phyloP scores from a whole-genome alignment of 202 grass and related monocot species.

The Setaria viridis region DNA sequence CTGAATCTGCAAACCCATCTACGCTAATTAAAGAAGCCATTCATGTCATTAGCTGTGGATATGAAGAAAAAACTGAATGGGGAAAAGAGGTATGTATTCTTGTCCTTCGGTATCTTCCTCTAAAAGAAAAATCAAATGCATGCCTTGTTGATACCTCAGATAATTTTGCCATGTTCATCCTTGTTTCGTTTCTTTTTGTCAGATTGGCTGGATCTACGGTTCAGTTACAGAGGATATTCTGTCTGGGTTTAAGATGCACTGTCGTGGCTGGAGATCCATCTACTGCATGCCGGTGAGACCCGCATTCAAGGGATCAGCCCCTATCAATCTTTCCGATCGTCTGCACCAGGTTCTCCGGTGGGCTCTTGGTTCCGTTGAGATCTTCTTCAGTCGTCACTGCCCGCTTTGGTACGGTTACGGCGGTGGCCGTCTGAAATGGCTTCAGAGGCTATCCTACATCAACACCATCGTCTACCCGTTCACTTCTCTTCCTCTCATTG shows the following conservation, averaged over 20 bases:
- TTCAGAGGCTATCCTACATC: constrained; percentile 95
- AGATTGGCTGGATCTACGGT: constrained; percentile 98
- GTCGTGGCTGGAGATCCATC: constrained; percentile 97
- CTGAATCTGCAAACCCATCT: constrained; percentile 79
- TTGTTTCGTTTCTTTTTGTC: constrained; percentile 35
- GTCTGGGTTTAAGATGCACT: constrained; percentile 97
- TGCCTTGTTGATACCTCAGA: constrained; percentile 12
- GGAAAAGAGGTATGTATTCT: constrained; percentile 83
- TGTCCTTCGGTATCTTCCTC: not conserved
- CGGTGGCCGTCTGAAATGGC: constrained; percentile 89
- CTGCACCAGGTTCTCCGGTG: constrained; percentile 98
- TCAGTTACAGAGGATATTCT: constrained; percentile 98
- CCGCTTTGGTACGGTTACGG: constrained; percentile 94
- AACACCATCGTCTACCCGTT: constrained; percentile 99
- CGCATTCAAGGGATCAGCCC: constrained; percentile 96
- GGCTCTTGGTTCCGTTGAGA: constrained; percentile 96
- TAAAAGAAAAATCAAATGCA: not conserved
- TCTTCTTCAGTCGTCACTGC: constrained; percentile 93
- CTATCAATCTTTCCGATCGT: constrained; percentile 98
- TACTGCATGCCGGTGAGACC: constrained; percentile 97
- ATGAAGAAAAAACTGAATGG: constrained; percentile 99
- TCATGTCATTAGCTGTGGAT: constrained; percentile 97
- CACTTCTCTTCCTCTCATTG: constrained; percentile 89
- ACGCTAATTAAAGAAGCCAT: constrained; percentile 98
- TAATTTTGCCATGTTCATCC: constrained; percentile 27